These are phyloP conservation scores for Pseudozyma hubeiensis DNA, from an alignment of 1,284 basidiomycete species.

Conservation along the genomic window DNA sequence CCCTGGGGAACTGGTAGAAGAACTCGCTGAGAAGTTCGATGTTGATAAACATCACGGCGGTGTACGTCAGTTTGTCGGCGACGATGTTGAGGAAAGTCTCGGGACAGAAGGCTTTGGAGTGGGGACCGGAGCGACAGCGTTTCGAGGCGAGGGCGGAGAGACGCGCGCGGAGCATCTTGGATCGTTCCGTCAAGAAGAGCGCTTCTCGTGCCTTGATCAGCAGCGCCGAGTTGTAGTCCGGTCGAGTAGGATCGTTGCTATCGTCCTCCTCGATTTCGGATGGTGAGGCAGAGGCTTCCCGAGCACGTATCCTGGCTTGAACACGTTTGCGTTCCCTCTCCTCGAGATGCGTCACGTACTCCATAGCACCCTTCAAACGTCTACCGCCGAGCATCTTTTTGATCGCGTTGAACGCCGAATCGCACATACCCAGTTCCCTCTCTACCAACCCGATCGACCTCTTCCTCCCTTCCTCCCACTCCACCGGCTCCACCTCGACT, in stretches of 20 bases:
- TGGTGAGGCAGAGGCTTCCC: slow-evolving; percentile 22
- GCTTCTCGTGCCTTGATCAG: slow-evolving; percentile 83
- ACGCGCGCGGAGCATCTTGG: slow-evolving; percentile 85
- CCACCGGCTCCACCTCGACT: slow-evolving; percentile 79
- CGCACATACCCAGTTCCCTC: slow-evolving; percentile 85
- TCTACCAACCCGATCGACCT: slow-evolving; percentile 83
- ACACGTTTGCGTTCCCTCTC: slow-evolving; percentile 80
- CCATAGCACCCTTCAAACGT: slow-evolving; percentile 80
- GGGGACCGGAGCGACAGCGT: slow-evolving; percentile 86
- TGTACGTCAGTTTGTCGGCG: slow-evolving; percentile 95
- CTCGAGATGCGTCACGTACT: slow-evolving; percentile 85
- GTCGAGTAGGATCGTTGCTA: slow-evolving; percentile 71
- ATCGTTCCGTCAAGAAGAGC: slow-evolving; percentile 83
- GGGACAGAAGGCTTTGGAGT: slow-evolving; percentile 89
- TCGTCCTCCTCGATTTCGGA: slow-evolving; percentile 55
- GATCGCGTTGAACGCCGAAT: slow-evolving; percentile 86
- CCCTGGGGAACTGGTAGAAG: slow-evolving; percentile 98
- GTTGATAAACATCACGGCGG: slow-evolving; percentile 96
- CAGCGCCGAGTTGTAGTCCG: slow-evolving; percentile 80
- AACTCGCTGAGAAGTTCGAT: slow-evolving; percentile 92
- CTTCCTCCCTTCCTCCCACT: slow-evolving; percentile 88
- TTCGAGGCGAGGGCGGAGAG: slow-evolving; percentile 85
- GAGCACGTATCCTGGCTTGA: slow-evolving; percentile 62
- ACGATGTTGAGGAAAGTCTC: slow-evolving; percentile 97
- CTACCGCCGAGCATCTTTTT: slow-evolving; percentile 85